Evolutionary conservation across 805 yeast species (phyloP).

Genomic region (Kuraishia floccosa): DNA sequence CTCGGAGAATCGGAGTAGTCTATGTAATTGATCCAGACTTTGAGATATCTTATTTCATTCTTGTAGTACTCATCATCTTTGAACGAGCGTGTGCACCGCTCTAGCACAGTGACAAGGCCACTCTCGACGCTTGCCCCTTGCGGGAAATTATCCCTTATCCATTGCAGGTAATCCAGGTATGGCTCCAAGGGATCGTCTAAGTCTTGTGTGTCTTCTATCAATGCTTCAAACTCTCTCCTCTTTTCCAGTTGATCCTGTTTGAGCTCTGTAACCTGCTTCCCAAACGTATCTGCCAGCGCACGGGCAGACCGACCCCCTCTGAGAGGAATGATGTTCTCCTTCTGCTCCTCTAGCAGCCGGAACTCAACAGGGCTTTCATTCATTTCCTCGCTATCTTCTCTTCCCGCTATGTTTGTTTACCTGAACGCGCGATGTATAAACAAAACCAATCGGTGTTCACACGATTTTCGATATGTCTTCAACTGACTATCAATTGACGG

Average conservation of each 20-base stretch:
- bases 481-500: no score
- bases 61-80: conserved; percentile 56
- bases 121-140: conserved; percentile 51
- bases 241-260: conserved; percentile 6
- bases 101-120: conserved; percentile 54
- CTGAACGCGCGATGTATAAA: no score
- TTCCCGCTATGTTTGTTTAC: no score
- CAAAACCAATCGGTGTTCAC: no score
- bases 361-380: conserved; percentile 10
- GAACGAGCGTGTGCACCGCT: conserved; percentile 60
- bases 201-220: conserved; percentile 40
- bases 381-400: background rate
- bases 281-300: conserved; percentile 35
- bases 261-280: conserved; percentile 7
- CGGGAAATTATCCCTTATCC: conserved; percentile 57
- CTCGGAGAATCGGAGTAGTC: conserved; percentile 56
- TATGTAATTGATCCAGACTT: conserved; percentile 74
- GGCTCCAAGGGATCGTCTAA: conserved; percentile 78
- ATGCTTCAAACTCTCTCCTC: conserved; percentile 35
- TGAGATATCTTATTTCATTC: conserved; percentile 73
- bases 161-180: conserved; percentile 61
- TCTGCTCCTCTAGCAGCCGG: conserved; percentile 40
- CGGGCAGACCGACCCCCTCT: conserved; percentile 59
- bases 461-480: no score
- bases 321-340: conserved; percentile 67